Base-by-base conservation (phyloP, 208 protist species). In the Crithidia thermophila region DNA sequence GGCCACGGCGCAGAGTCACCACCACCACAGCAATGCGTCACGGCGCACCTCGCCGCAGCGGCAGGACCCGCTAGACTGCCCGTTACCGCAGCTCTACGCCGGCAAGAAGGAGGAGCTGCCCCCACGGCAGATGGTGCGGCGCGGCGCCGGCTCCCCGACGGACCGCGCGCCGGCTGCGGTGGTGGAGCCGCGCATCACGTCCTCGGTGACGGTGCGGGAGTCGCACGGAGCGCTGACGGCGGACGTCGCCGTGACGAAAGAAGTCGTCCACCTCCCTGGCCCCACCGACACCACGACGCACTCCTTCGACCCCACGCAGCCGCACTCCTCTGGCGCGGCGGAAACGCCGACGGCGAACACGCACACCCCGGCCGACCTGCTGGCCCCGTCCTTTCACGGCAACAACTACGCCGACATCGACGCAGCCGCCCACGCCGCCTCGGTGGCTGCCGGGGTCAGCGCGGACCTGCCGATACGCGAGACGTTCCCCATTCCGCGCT, bases 401-500 rank as follows among this genome's bases (percentile, higher is more conserved):
- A 51, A 46, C 16, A 16, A 40, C 20, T 42, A 84, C 52, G 53
- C 47, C 3, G 76, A 74, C 16, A 75, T 80, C 27, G 81, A 87
- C 40, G 71, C 66, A 0, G 60, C 28, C 3, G 45, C 75, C 5
- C 21, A 47, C 9, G 59, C 88, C 1, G 77, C 82, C 3, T 5
- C 25, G 33, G 18, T 43, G 34, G 58, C 42, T 1, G 37, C 51
- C 4, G 57, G 57, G 0, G n/a, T 63, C 5, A 49, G 14, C 21
- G 9, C 45, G 4, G 23, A 30, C 40, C 27, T 60, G 10, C 33
- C 50, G 0, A 59, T 46, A n/a, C 67, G 67, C 33, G 89, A 94
- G 40, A 93, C 84, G 5, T 91, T 90, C 39, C 47, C 66, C 4
- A 77, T 95, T 14, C 90, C 90, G 2, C 42, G 55, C 2, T 60